Evolutionary conservation across 768 basidiomycete species (phyloP), one percentile per base, ranked within the genome.

Genomic region (Boletus barrowsii): DNA sequence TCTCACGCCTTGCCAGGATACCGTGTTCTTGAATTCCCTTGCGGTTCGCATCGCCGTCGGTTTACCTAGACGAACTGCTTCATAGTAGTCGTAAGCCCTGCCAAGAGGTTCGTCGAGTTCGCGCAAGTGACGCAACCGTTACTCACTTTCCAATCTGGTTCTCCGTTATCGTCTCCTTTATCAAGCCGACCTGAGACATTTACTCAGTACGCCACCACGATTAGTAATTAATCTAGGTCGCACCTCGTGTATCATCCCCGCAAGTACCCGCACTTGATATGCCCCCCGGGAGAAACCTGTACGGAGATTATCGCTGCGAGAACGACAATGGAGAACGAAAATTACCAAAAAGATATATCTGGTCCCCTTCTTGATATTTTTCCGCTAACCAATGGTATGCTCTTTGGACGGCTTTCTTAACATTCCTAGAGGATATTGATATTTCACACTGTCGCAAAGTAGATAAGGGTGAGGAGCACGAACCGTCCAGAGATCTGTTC

Each of bases 221-320:
- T 35, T 35, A 14, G 13, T 17, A 8, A n/a, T 4, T 35, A 5
- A 30, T 5, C 8, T 7, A n/a, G 15, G 6, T 11, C 15, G 5
- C n/a, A 70, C 75, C 49, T 60, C 67, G 2, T 72, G 49, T 3
- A 76, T 75, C 71, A 76, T 72, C 5, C 59, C 69, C 1, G 75
- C 72, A 5, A 77, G 51, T 0, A 55, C 59, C 4, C 75, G 72
- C 1, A 67, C 73, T 67, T 76, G 75, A 54, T 74, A 76, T 6
- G 74, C 75, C 0, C 75, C 75, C 13, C 76, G 70, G 32, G 75
- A 76, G 43, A 76, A 77, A 2, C 75, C 75, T 76, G 37, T 1
- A 36, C 49, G 2, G 0, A 36, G 30, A 30, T 4, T 11, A 24
- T 5, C n/a, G 39, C 44, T 17, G 10, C 14, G 5, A 35, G 3